Evolutionary conservation across 805 yeast genomes (phyloP).

Genomic region (Metschnikowia lunata): DNA sequence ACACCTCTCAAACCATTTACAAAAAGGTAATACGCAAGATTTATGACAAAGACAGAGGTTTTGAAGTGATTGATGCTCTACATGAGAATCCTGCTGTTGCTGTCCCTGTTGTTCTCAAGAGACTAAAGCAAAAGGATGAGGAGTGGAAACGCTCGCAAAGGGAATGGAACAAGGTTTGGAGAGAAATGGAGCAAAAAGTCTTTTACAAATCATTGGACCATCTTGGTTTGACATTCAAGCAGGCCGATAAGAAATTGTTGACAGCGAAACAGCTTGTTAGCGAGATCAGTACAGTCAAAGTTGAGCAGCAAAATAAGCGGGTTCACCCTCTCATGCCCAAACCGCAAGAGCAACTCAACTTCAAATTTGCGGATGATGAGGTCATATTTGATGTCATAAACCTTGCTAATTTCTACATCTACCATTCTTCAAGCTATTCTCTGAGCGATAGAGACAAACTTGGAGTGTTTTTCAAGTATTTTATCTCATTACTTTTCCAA

Average conservation of each 20-base stretch:
- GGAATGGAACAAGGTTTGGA: slow-evolving; percentile 99
- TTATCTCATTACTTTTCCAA: slow-evolving; percentile 68
- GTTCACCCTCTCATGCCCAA: slow-evolving; percentile 81
- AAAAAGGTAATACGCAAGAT: slow-evolving; percentile 89
- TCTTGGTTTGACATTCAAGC: slow-evolving; percentile 92
- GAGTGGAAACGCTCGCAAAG: slow-evolving; percentile 98
- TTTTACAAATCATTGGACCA: slow-evolving; percentile 93
- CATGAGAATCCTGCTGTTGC: slow-evolving; percentile 95
- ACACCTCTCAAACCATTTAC: slow-evolving; percentile 84
- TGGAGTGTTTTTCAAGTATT: slow-evolving; percentile 63
- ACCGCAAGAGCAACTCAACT: slow-evolving; percentile 71
- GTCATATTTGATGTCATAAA: slow-evolving; percentile 71
- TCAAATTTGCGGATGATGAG: slow-evolving; percentile 58
- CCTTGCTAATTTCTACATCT: slow-evolving; percentile 62
- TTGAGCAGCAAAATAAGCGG: slow-evolving; percentile 84
- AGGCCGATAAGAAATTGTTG: slow-evolving; percentile 87
- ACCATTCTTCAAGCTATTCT: slow-evolving; percentile 69
- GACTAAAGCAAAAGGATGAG: slow-evolving; percentile 96
- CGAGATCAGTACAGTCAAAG: slow-evolving; percentile 87
- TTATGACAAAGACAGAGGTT: slow-evolving; percentile 91
- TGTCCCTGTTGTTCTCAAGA: slow-evolving; percentile 85
- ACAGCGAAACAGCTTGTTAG: slow-evolving; percentile 87
- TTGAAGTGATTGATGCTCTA: slow-evolving; percentile 91
- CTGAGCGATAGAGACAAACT: slow-evolving; percentile 75
- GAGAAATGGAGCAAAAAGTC: slow-evolving; percentile 94